Base-by-base conservation (phyloP, 2,329 filamentous ascomycete species). In the Diplodia intermedia region DNA sequence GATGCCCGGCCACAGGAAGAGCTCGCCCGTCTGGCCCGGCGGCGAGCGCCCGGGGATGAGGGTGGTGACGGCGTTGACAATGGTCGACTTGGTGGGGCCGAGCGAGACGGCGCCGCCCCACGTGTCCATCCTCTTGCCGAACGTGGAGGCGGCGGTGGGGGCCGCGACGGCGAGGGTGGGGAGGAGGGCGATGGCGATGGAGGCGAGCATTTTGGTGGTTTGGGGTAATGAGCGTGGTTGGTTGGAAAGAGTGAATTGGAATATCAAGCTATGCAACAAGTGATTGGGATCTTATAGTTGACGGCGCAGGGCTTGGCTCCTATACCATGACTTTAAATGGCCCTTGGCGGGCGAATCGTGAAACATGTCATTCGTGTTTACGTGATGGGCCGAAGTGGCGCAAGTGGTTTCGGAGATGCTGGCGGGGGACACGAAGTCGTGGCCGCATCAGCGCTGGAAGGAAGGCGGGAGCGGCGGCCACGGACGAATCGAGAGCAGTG, bases 1-100 rank as follows among this genome's bases (percentile, higher is more conserved):
- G 78, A 82, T 82, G 5, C 80, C 81, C 8, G 80, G 81, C 79
- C 79, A 82, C 40, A 82, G 75, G 71, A 80, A 81, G 0, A 82
- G 74, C 38, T 74, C 72, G 3, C 80, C 80, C 29, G 74, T 77
- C 61, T 81, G 80, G 0, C 74, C 76, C 0, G 74, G 43, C 7
- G 80, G 81, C 0, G 79, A 78, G 1, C 71, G 69, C 26, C 80
- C 80, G 1, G 80, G 80, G 49, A 79, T 77, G n/a, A 82, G 68
- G 5, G 77, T 80, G 15, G 81, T 82, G n/a, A 79, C 77, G 40
- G 80, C 77, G 38, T 78, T 75, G 70, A 78, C 70, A 66, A 81
- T 82, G 50, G 75, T 77, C 5, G 79, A 80, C 57, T 75, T 80
- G 3, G 76, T 71, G n/a, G 69, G 68, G 75, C 79, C 78, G 4